These are phyloP conservation scores for Cordyceps militaris DNA, from an alignment of 2,329 filamentous ascomycete genomes.

Conservation along the genomic window DNA sequence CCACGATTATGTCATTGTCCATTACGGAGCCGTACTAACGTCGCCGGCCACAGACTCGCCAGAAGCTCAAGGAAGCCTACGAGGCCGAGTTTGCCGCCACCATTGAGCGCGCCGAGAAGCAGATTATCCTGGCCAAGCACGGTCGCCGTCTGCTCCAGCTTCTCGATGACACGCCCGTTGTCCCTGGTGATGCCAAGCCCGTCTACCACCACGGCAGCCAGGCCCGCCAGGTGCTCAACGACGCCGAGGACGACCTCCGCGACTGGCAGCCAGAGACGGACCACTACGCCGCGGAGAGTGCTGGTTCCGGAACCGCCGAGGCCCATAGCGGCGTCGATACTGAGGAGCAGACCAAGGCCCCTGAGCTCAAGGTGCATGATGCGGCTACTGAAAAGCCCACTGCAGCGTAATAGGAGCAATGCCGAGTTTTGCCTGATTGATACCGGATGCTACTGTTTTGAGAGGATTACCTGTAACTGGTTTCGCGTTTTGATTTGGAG, in stretches of 20 bases:
- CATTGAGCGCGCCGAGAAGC: slow-evolving; percentile 95
- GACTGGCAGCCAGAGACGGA: slow-evolving; percentile 56
- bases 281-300: slow-evolving; percentile 14
- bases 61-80: slow-evolving; percentile 94
- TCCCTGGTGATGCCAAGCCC: slow-evolving; percentile 73
- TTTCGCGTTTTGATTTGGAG: not conserved
- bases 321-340: not conserved
- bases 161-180: slow-evolving; percentile 82
- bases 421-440: not conserved
- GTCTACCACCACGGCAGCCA: slow-evolving; percentile 58
- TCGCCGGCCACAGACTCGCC: slow-evolving; percentile 59
- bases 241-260: slow-evolving; percentile 82
- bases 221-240: slow-evolving; percentile 80
- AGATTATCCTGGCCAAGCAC: slow-evolving; percentile 87
- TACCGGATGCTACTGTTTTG: not conserved
- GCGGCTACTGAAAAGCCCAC: not conserved
- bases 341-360: not conserved
- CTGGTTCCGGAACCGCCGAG: not conserved
- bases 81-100: slow-evolving; percentile 81
- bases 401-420: not conserved
- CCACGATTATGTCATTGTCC: not conserved
- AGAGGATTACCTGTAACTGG: slow-evolving; percentile 1
- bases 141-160: slow-evolving; percentile 77
- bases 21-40: not conserved
- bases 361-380: not conserved